Conservation (phyloP, 2,329 filamentous ascomycete genomes). For the Blumeria hordei region DNA sequence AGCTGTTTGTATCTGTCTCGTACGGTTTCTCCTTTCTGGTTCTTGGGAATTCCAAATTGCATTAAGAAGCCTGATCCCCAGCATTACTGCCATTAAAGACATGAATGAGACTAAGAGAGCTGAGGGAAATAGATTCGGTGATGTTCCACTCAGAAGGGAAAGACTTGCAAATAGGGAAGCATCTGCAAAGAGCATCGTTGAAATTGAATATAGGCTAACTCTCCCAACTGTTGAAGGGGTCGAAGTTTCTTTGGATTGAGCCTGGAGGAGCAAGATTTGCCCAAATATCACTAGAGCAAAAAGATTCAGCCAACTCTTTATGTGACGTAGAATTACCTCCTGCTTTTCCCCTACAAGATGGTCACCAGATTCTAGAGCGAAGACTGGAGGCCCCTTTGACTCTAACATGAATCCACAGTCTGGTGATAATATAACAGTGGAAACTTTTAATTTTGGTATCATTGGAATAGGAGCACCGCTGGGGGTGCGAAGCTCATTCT, state of each 20-base stretch:
- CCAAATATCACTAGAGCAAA: constrained; percentile 30
- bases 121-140: constrained; percentile 30
- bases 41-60: constrained; percentile 38
- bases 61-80: constrained; percentile 31
- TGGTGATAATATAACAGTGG: constrained; percentile 39
- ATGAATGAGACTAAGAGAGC: constrained; percentile 28
- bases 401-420: constrained; percentile 44
- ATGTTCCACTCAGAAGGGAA: constrained; percentile 29
- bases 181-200: constrained; percentile 37
- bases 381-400: constrained; percentile 35
- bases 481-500: constrained; percentile 36
- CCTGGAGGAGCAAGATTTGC: constrained; percentile 37
- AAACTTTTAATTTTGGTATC: constrained; percentile 33
- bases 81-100: constrained; percentile 29
- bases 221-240: constrained; percentile 43
- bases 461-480: constrained; percentile 29
- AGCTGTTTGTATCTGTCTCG: constrained; percentile 9
- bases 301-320: constrained; percentile 33
- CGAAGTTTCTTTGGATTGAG: constrained; percentile 39
- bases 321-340: constrained; percentile 29
- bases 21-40: constrained; percentile 23
- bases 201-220: constrained; percentile 37
- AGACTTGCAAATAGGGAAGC: constrained; percentile 30
- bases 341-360: constrained; percentile 37
- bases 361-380: constrained; percentile 23